Evolutionary conservation across 2,329 filamentous ascomycete species (phyloP).

Genomic region (Aspergillus novoparasiticus): DNA sequence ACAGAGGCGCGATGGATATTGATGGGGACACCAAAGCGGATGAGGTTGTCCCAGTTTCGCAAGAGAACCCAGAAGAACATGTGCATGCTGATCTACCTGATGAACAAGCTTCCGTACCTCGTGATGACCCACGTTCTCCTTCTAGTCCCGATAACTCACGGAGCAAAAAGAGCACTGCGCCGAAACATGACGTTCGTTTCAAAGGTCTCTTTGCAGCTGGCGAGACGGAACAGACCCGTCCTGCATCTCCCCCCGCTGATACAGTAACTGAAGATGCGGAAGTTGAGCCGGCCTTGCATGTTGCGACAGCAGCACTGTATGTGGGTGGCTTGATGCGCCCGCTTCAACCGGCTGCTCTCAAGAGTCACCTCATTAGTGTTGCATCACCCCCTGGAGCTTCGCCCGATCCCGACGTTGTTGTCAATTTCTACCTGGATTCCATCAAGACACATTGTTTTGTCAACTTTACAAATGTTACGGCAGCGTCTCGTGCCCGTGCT

Average conservation of each 20-base stretch:
- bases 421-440: constrained; percentile 75
- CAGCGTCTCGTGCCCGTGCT: constrained; percentile 75
- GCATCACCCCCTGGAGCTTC: constrained; percentile 61
- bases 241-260: constrained; percentile 29
- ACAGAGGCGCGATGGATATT: constrained; percentile 19
- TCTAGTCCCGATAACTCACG: constrained; percentile 10
- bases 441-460: constrained; percentile 89
- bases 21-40: constrained; percentile 15
- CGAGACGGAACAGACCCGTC: constrained; percentile 27
- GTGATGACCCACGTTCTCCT: constrained; percentile 16
- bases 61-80: constrained; percentile 17
- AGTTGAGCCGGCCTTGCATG: constrained; percentile 65
- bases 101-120: constrained; percentile 17
- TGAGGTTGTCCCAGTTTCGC: constrained; percentile 21
- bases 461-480: constrained; percentile 66
- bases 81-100: constrained; percentile 16
- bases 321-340: constrained; percentile 90
- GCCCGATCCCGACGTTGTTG: constrained; percentile 59
- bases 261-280: constrained; percentile 39
- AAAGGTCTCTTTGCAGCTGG: constrained; percentile 49
- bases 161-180: constrained; percentile 23
- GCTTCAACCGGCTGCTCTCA: constrained; percentile 68
- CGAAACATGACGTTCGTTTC: constrained; percentile 50
- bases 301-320: constrained; percentile 77
- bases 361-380: constrained; percentile 68